A percentile compares a stretch with the other conserved stretches of the same genome.
Conservation (phyloP, 2,329 filamentous ascomycete species). For the Elsinoe fawcettii region DNA sequence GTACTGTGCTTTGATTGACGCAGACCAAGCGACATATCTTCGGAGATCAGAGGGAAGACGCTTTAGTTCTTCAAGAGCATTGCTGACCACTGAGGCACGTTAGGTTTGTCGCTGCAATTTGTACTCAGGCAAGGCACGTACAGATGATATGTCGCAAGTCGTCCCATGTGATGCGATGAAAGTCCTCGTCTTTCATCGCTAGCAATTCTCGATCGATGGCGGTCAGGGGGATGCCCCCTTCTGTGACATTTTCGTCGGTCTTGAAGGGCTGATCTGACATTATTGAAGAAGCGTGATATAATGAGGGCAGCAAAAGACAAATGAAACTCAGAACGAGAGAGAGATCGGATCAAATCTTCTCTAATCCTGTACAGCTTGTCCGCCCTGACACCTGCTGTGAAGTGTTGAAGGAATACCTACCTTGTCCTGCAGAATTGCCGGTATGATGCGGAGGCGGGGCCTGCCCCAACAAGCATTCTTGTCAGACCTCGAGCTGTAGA, state of each 20-base stretch:
- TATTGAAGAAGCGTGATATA: too few relatives aligned
- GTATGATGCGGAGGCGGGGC: not conserved
- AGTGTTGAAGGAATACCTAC: not conserved
- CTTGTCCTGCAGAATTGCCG: not conserved
- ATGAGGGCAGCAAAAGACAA: too few relatives aligned
- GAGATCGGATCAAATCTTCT: too few relatives aligned
- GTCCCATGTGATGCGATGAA: conserved; percentile 45
- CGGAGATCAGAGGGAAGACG: conserved; percentile 52
- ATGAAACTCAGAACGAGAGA: too few relatives aligned
- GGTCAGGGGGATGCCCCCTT: conserved; percentile 38
- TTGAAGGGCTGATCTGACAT: not conserved
- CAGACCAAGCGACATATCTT: conserved; percentile 54
- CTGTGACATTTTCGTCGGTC: conserved; percentile 12
- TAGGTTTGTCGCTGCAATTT: not conserved
- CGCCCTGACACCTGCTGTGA: too few relatives aligned
- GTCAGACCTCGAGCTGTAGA: not conserved
- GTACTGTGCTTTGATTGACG: conserved; percentile 46
- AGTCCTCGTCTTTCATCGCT: conserved; percentile 46
- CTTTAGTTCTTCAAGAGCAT: conserved; percentile 49
- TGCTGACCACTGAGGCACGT: conserved; percentile 29
- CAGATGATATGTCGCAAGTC: conserved; percentile 46
- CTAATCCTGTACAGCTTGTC: too few relatives aligned
- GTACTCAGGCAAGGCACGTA: conserved; percentile 23
- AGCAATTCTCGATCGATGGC: conserved; percentile 43
- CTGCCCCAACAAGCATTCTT: not conserved